phyloP scores from a whole-genome alignment of 495 filamentous ascomycete genomes.

The Lasiosphaeria hispida region DNA sequence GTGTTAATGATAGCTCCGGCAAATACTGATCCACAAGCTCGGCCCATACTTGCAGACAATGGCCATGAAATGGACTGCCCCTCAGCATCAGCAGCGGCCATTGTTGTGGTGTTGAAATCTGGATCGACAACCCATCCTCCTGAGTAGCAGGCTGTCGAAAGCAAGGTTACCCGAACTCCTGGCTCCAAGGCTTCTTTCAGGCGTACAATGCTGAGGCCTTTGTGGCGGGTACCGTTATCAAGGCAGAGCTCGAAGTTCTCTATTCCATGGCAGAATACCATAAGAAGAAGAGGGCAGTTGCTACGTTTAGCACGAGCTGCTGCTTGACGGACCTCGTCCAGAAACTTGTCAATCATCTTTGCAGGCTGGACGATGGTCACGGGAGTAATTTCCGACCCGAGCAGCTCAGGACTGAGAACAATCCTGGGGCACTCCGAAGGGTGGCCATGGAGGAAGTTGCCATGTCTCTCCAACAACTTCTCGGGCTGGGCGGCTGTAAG shows the following conservation, averaged over 20 bases:
- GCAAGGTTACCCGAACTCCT: neutral
- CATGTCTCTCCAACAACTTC: neutral
- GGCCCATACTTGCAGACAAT: neutral
- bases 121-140: neutral
- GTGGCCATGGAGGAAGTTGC: neutral
- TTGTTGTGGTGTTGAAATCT: neutral
- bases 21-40: neutral
- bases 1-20: neutral
- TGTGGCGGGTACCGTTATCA: neutral
- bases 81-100: neutral
- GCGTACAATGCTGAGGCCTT: neutral
- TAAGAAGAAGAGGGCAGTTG: neutral
- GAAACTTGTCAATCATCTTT: too few species aligned
- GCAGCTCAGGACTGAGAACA: constrained; percentile 3
- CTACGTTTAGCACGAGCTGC: neutral
- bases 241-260: neutral
- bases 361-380: constrained; percentile 3
- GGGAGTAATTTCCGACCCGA: constrained; percentile 7
- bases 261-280: neutral
- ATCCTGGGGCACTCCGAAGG: too few species aligned
- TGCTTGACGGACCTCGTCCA: constrained; percentile 1
- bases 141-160: neutral
- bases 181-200: neutral
- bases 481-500: neutral
- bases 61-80: neutral